Conservation (phyloP, 345 rosid species). For the Psidium guajava region DNA sequence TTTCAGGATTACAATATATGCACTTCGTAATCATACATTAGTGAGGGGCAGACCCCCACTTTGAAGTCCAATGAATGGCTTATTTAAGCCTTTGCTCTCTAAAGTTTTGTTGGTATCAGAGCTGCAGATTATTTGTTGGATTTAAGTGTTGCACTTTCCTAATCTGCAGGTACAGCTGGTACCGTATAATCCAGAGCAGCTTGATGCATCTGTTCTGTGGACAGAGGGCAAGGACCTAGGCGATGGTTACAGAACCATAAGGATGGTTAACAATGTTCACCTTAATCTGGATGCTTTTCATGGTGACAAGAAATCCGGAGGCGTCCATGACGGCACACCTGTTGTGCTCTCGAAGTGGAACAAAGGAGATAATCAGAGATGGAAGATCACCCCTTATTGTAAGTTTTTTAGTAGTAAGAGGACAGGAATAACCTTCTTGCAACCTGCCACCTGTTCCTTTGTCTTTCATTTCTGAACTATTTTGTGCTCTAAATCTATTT, state of each 20-base stretch:
- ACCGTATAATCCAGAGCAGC: conserved; percentile 42
- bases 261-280: conserved; percentile 64
- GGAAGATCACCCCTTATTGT: conserved; percentile 38
- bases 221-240: conserved; percentile 47
- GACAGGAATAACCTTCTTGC: not conserved
- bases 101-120: not conserved
- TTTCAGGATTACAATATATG: not conserved
- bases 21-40: not conserved
- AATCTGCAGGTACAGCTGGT: conserved; percentile 45
- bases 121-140: not conserved
- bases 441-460: not conserved
- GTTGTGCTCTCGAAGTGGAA: conserved; percentile 80
- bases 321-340: conserved; percentile 58
- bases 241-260: conserved; percentile 32
- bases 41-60: not conserved
- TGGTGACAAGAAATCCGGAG: conserved; percentile 62
- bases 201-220: conserved; percentile 71
- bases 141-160: not conserved
- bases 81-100: not conserved
- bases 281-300: conserved; percentile 76
- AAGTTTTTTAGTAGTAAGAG: not conserved
- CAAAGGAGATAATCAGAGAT: conserved; percentile 75
- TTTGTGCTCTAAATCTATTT: not conserved
- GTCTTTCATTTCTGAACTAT: not conserved
- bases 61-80: not conserved